Base-by-base conservation (phyloP, 176 grass and related monocot species). In the Phoenix roebelenii region DNA sequence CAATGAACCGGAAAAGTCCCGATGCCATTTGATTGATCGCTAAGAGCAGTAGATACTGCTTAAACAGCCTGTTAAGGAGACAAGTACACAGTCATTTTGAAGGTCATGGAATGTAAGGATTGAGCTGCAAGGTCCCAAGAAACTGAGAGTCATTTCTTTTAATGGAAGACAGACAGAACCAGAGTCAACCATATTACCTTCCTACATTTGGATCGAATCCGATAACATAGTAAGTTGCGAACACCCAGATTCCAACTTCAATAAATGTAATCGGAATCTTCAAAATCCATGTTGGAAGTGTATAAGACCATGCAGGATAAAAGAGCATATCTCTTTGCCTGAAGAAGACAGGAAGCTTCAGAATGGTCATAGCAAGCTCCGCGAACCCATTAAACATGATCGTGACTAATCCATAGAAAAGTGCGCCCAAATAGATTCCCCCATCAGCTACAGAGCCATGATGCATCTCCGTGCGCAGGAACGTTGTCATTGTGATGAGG, bases 301-400 rank as follows among this genome's bases (percentile, higher is more conserved):
- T 73, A 50, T 98, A 98, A 15, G 87, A 16, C 93, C 93, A 98
- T 58, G 93, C 93, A 4, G 93, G 93, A 76, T 70, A 98, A 70
- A 98, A 98, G 14, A 80, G 87, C 5, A 92, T 81, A 50, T 98
- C 84, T 63, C 87, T 86, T 54, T 98, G 93, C 57, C 91, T 98
- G 59, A 88, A 98, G 73, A 98, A 98, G 49, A 92, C 87, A 23
- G 93, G 88, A 56, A 98, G 59, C 70, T 89, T 98, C 18, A 77
- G 32, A 52, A 92, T 74, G 1, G 76, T 76, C 70, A 98, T 70
- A 7, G 84, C 84, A 25, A 88, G 18, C 56, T 98, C 93, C 23
- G 84, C 60, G 48, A 92, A 80, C 3, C 93, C 93, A 60, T 92
- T 98, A 32, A 92, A 92, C 87, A 98, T 76, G 55, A 98, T 79